Conservation (phyloP, 345 rosid genomes). For the Citrus sp. region DNA sequence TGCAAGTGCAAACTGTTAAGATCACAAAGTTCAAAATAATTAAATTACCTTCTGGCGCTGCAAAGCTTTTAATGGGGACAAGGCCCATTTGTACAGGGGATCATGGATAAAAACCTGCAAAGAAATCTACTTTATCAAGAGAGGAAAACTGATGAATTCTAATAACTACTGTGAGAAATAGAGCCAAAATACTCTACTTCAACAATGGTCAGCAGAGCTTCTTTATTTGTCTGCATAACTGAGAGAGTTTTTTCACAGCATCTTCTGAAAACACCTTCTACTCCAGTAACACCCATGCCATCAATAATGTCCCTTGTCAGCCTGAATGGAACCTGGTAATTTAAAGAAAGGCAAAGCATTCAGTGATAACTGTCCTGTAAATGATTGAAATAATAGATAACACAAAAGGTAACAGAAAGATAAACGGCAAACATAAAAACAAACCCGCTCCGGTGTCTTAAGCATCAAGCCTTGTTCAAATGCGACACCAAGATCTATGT, state of each 20-base stretch:
- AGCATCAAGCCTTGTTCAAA: conserved; percentile 99
- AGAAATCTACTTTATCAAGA: conserved; percentile 15
- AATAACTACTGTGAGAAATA: not conserved
- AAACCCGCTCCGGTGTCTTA: conserved; percentile 92
- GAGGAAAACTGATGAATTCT: not conserved
- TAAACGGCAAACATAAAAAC: conserved; percentile 17
- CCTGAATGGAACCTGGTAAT: conserved; percentile 87
- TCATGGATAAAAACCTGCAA: conserved; percentile 97
- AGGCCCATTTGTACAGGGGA: conserved; percentile 97
- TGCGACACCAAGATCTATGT: conserved; percentile 98
- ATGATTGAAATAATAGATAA: not conserved
- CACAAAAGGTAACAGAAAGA: conserved; percentile 7
- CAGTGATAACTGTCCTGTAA: conserved; percentile 5
- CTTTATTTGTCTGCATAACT: conserved; percentile 96
- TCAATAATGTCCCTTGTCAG: conserved; percentile 89
- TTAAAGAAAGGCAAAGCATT: not conserved
- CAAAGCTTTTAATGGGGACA: conserved; percentile 94
- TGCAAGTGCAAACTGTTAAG: not conserved
- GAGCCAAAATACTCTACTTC: conserved; percentile 55
- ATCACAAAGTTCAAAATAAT: not conserved
- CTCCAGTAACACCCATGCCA: conserved; percentile 98
- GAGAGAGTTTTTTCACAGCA: conserved; percentile 96
- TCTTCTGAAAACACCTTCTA: conserved; percentile 93
- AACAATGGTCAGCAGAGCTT: conserved; percentile 87
- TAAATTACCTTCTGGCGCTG: conserved; percentile 91